Base-by-base conservation (phyloP, 2,329 filamentous ascomycete species). In the Cryphonectria carpinicola region DNA sequence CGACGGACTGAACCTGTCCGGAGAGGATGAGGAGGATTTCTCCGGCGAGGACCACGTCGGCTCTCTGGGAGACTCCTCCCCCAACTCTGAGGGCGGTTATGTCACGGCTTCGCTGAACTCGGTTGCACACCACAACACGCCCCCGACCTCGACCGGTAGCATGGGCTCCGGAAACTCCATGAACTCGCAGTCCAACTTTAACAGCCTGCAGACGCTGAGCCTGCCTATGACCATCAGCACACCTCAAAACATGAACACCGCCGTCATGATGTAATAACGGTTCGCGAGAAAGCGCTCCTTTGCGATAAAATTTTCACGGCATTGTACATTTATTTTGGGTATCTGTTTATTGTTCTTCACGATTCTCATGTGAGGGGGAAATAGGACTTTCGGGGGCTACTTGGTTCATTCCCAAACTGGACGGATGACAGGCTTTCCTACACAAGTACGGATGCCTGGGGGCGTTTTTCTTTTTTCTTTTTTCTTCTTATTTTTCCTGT, bases 11-110 rank as follows among this genome's bases (percentile, higher is more conserved):
- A 87, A 86, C 78, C 87, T 90, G 72, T 92, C 92, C 54, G 94
- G 95, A 70, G 94, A 97, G 76, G 94, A 97, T 62, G 89, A 95
- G 75, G 94, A 97, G 77, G 93, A 96, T 68, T 90, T 86, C 76
- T 90, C 89, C 49, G 93, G 95, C 72, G 94, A 97, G 74, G 93
- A 96, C 75, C 92, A 95, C 41, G 89, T 95, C 69, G 92, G 92
- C 67, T 91, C 93, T 54, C 87, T 95, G 39, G 93, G 94, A 74
- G 92, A 95, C 74, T 90, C 92, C 25, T 94, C 92, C 17, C 92
- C 93, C 22, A 89, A 87, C 64, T 93, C 91, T 0, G 90, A 92
- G 74, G 84, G 86, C 74, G 89, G 89, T 68, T 93, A 92, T 78
- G 80, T 87, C 61, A 80, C 86, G 7, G 78, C 82, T 6, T 87